Conservation (phyloP, 2,329 filamentous ascomycete species). For the Zymoseptoria crescenta region DNA sequence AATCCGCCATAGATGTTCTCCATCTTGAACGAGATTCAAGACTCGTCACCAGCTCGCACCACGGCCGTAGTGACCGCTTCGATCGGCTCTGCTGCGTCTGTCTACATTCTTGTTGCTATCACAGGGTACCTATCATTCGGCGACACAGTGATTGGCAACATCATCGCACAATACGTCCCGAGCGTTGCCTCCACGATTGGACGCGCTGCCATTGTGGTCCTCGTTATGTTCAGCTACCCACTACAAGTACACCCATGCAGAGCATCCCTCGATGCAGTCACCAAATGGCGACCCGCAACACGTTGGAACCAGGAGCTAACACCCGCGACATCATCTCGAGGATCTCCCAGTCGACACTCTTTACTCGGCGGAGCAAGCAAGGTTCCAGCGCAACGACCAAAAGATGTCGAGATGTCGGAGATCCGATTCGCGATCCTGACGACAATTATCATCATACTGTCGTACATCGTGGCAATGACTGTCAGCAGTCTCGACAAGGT, state of each 20-base stretch:
- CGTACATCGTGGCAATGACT: constrained; percentile 83
- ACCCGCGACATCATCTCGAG: constrained; percentile 18
- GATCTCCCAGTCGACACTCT: constrained; percentile 24
- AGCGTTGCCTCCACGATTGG: constrained; percentile 82
- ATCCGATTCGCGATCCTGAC: constrained; percentile 83
- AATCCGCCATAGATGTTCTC: constrained; percentile 74
- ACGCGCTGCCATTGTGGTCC: constrained; percentile 86
- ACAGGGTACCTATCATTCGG: constrained; percentile 96
- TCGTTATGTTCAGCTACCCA: constrained; percentile 94
- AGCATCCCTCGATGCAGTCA: constrained; percentile 88
- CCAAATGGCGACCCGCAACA: constrained; percentile 69
- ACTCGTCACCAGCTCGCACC: constrained; percentile 72
- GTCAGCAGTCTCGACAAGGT: constrained; percentile 85
- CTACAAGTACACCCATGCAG: constrained; percentile 93
- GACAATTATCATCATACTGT: constrained; percentile 72
- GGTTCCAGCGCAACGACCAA: constrained; percentile 16
- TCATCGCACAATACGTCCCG: constrained; percentile 79
- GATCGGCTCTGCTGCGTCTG: constrained; percentile 76
- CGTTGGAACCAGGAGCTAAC: constrained; percentile 20
- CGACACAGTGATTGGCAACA: constrained; percentile 81
- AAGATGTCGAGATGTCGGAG: constrained; percentile 63
- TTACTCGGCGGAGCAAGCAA: constrained; percentile 20
- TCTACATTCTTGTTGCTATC: constrained; percentile 87
- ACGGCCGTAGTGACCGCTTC: constrained; percentile 72
- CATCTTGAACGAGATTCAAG: constrained; percentile 86